Evolutionary conservation across 2,329 filamentous ascomycete species (phyloP), one percentile per base, ranked within the genome.

Genomic region (Taxawa tesnikishii): DNA sequence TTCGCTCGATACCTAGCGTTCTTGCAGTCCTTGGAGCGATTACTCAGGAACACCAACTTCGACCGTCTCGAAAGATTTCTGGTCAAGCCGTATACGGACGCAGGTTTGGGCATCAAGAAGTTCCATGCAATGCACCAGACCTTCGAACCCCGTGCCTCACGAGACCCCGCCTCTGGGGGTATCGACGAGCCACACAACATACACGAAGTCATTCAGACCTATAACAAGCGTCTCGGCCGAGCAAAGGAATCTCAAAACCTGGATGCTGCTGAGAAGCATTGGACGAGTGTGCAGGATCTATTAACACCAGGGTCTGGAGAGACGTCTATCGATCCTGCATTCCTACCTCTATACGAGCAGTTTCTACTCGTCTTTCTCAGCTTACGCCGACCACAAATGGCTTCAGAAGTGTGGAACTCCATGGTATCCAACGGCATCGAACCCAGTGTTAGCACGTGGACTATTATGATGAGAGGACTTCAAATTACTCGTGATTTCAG

Each of bases 391-490:
- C 47, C 59, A 4, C 43, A 58, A 18, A 47, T 53, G 8, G 65
- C 68, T 1, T 57, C 73, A n/a, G 55, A 65, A 16, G 58, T 72
- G 3, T 75, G 71, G 71, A 70, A 72, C 35, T 51, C 63, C 37
- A 70, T 74, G 65, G 47, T 67, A 10, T 49, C 56, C 26, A 53
- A 68, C 31, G 71, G 68, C 1, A 49, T 79, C 17, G 52, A 59
- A 34, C 77, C 81, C 10, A 75, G 67, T 5, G 45, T 78, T 33
- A 67, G 61, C 43, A 79, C 81, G 0, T 90, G 80, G 70, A 79
- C 75, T 24, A 60, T 71, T 26, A 79, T 90, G 69, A 70, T 90
- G 42, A 65, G 72, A 34, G 82, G 82, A 1, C 83, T 76, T 54
- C 70, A 68, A 47, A 65, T 62, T 30, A 65, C 71, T 30, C 63